These are phyloP conservation scores for Nemania serpens DNA, from an alignment of 2,329 filamentous ascomycete genomes.

Conservation along the genomic window DNA sequence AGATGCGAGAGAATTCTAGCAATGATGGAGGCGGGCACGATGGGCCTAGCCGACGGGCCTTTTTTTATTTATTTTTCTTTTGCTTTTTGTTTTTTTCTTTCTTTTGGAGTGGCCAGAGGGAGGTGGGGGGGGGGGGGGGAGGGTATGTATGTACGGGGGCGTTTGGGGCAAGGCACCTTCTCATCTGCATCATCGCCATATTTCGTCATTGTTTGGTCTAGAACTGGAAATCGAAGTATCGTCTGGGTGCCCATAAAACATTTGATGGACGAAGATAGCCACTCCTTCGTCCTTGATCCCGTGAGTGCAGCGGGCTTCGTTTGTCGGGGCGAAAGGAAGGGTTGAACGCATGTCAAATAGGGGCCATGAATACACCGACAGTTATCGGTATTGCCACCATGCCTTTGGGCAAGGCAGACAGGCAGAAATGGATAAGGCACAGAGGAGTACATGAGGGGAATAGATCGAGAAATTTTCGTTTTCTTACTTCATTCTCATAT, in stretches of 20 bases:
- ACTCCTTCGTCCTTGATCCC: too few relatives aligned
- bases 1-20: too few relatives aligned
- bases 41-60: not conserved
- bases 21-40: too few relatives aligned
- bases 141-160: too few relatives aligned
- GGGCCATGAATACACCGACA: too few relatives aligned
- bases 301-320: not conserved
- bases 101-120: too few relatives aligned
- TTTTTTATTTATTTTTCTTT: not conserved
- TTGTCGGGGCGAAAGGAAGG: not conserved
- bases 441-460: not conserved
- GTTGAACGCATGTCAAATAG: not conserved
- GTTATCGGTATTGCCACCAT: constrained; percentile 1
- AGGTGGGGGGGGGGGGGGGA: too few relatives aligned
- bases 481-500: not conserved
- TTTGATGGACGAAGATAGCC: too few relatives aligned
- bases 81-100: too few relatives aligned
- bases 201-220: not conserved
- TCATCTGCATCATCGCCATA: too few relatives aligned
- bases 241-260: not conserved
- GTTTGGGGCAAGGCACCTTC: not conserved
- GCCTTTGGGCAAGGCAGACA: not conserved
- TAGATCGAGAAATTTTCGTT: not conserved
- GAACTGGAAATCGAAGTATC: not conserved
- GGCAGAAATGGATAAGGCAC: not conserved